Conservation (phyloP, 495 filamentous ascomycete genomes). For the Chlorociboria aeruginascens region DNA sequence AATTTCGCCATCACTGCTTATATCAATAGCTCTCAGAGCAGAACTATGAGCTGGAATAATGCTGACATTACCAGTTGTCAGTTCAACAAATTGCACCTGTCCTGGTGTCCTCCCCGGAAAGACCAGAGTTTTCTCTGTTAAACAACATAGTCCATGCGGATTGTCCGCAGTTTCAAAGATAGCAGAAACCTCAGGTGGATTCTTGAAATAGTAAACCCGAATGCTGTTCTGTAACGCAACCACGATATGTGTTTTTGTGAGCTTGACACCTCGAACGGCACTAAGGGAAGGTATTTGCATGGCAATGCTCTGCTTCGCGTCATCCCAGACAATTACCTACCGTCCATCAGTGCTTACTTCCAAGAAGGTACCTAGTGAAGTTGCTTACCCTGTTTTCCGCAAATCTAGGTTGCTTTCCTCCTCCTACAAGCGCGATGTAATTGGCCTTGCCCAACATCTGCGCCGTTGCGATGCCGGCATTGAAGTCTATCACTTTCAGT, state of each 20-base stretch:
- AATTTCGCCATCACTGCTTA: slow-evolving; percentile 70
- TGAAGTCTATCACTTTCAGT: slow-evolving; percentile 49
- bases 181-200: slow-evolving; percentile 56
- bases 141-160: slow-evolving; percentile 63
- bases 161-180: slow-evolving; percentile 85
- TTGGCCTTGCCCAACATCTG: slow-evolving; percentile 84
- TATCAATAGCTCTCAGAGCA: slow-evolving; percentile 61
- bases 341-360: neutral
- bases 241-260: slow-evolving; percentile 68
- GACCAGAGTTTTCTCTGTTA: slow-evolving; percentile 58
- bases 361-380: neutral
- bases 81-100: slow-evolving; percentile 84
- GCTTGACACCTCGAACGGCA: slow-evolving; percentile 64
- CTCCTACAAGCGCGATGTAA: slow-evolving; percentile 82
- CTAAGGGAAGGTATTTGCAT: slow-evolving; percentile 64
- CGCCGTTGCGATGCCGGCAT: slow-evolving; percentile 70
- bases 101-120: slow-evolving; percentile 79
- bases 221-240: slow-evolving; percentile 74
- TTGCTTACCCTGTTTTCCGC: slow-evolving; percentile 65
- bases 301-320: slow-evolving; percentile 60
- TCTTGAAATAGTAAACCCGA: slow-evolving; percentile 70
- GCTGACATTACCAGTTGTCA: slow-evolving; percentile 72
- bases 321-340: slow-evolving; percentile 86
- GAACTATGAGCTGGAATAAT: slow-evolving; percentile 88
- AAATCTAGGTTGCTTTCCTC: slow-evolving; percentile 76